Percentiles rank a stretch among this genome's conserved stretches.
Evolutionary conservation across 495 filamentous ascomycete species (phyloP).

Genomic region (Aspergillus wentii): DNA sequence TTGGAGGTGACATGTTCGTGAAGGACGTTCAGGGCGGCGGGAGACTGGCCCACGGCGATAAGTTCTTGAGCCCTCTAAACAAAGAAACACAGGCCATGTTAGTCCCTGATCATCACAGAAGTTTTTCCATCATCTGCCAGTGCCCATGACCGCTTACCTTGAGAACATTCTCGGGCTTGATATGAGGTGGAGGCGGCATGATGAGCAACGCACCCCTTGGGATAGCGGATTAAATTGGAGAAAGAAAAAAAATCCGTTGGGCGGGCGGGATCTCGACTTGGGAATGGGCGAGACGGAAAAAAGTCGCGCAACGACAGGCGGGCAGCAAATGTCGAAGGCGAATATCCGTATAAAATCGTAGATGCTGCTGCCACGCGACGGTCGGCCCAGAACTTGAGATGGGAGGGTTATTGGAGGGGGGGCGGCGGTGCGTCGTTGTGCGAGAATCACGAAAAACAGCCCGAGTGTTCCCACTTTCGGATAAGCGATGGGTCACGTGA

Average conservation of each 20-base stretch:
- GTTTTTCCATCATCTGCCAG: too few species aligned
- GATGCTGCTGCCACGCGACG: constrained; percentile 40
- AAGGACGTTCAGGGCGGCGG: constrained; percentile 86
- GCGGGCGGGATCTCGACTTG: not conserved
- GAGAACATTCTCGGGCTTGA: constrained; percentile 98
- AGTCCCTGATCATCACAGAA: too few species aligned
- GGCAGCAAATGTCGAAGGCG: constrained; percentile 20
- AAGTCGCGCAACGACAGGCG: constrained; percentile 18
- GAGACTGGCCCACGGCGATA: constrained; percentile 90
- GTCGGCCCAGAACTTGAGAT: constrained; percentile 17
- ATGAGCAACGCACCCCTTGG: constrained; percentile 44
- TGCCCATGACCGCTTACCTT: constrained; percentile 51
- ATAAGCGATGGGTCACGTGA: constrained; percentile 37
- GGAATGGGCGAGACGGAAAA: constrained; percentile 3
- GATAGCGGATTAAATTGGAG: too few species aligned
- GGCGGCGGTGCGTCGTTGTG: constrained; percentile 32
- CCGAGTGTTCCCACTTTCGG: constrained; percentile 31
- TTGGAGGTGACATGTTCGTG: constrained; percentile 99
- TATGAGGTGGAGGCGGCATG: constrained; percentile 94
- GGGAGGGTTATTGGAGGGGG: constrained; percentile 15
- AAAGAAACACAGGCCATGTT: too few species aligned
- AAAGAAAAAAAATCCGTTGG: not conserved
- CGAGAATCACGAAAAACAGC: constrained; percentile 36
- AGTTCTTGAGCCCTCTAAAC: constrained; percentile 87
- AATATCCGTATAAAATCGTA: constrained; percentile 1